Percentiles rank a stretch among this genome's conserved stretches.
Evolutionary conservation across 371 early-diverging fungal genomes (phyloP).

Genomic region (Zychaea mexicana): DNA sequence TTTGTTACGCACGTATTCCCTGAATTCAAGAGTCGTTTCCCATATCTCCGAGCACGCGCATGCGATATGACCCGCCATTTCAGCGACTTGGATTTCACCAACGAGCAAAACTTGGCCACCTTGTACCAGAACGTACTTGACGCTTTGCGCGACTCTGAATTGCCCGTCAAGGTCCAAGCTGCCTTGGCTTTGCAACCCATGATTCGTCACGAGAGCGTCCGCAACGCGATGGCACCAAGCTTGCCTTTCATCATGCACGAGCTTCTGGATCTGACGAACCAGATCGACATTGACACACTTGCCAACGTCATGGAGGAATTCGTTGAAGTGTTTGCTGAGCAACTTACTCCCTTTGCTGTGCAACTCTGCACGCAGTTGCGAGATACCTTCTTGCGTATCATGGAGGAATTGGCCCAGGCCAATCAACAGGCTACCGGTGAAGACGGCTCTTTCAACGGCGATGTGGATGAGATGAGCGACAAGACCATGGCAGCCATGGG

Average conservation of each 20-base stretch:
- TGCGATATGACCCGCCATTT: constrained; percentile 45
- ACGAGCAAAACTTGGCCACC: constrained; percentile 49
- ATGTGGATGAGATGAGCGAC: constrained; percentile 67
- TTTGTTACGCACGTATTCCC: constrained; percentile 84
- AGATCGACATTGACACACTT: constrained; percentile 89
- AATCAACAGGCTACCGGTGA: constrained; percentile 40
- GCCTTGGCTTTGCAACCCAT: constrained; percentile 79
- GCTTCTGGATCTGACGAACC: constrained; percentile 81
- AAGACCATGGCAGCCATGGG: constrained; percentile 92
- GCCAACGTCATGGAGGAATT: constrained; percentile 87
- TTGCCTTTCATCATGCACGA: constrained; percentile 84
- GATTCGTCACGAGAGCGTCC: constrained; percentile 73
- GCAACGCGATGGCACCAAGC: constrained; percentile 72
- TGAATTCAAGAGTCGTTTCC: constrained; percentile 79
- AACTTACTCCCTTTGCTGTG: constrained; percentile 88
- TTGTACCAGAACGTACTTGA: constrained; percentile 67
- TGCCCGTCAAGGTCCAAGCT: constrained; percentile 86
- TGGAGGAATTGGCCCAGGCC: constrained; percentile 58
- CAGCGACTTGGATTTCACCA: constrained; percentile 41
- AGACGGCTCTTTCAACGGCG: constrained; percentile 37
- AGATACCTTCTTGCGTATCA: constrained; percentile 83
- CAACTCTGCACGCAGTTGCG: constrained; percentile 83
- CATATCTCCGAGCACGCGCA: constrained; percentile 77
- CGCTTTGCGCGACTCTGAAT: constrained; percentile 73
- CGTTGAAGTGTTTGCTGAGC: constrained; percentile 86